A percentile compares a stretch with the other conserved stretches of the same genome.
These are phyloP conservation scores for Wickerhamomyces sp. DNA, from an alignment of 1,139 yeast species.

Conservation along the genomic window DNA sequence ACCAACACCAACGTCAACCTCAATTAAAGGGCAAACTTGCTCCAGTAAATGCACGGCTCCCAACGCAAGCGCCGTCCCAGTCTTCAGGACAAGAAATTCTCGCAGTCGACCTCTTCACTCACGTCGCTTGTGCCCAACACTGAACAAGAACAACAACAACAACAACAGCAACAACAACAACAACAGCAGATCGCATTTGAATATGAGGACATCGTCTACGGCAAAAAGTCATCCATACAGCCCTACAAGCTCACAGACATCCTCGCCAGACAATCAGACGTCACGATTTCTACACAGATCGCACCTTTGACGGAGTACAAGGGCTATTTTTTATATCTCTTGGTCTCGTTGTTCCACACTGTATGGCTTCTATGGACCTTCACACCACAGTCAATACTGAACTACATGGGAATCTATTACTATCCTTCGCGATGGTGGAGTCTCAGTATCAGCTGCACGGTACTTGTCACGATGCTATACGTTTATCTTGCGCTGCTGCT, in stretches of 20 bases:
- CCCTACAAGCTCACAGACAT: constrained; percentile 33
- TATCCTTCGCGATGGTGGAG: constrained; percentile 92
- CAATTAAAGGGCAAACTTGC: no score
- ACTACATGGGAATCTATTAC: constrained; percentile 55
- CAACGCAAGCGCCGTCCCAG: no score
- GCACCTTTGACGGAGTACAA: constrained; percentile 74
- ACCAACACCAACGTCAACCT: no score
- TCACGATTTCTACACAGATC: constrained; percentile 56
- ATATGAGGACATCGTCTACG: constrained; percentile 25
- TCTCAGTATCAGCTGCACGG: constrained; percentile 63
- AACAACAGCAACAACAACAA: no score
- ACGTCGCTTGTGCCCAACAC: no score
- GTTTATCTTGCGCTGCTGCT: constrained; percentile 63
- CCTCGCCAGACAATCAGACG: constrained; percentile 74
- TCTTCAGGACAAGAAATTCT: no score
- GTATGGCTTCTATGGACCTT: constrained; percentile 68
- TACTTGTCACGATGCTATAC: constrained; percentile 65
- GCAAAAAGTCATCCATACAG: constrained; percentile 4
- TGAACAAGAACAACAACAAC: no score
- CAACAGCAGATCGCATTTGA: no score
- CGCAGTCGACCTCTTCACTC: no score
- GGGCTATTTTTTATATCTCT: constrained; percentile 74
- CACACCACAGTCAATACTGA: constrained; percentile 51
- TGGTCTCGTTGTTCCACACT: constrained; percentile 45
- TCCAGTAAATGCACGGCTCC: no score